phyloP scores from a whole-genome alignment of 148 eudicot species.

The Arctostaphylos glauca region DNA sequence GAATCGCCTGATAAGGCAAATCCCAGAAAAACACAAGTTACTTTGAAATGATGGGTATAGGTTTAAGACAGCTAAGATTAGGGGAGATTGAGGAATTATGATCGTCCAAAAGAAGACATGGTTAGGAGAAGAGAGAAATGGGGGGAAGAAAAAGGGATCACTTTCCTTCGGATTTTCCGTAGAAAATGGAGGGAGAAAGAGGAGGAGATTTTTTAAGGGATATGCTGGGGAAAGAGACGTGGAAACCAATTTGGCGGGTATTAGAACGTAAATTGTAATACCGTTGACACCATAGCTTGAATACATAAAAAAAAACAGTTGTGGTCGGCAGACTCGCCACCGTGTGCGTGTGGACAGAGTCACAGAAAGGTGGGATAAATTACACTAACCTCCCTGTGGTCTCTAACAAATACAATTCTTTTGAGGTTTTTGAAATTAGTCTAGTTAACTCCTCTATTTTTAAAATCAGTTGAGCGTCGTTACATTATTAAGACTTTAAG shows the following conservation, averaged over 20 bases:
- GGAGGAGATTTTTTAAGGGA: conserved; percentile 21
- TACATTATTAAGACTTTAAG: no score
- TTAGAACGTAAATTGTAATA: conserved; percentile 2
- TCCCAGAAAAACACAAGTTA: conserved; percentile 1
- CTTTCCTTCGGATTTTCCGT: conserved; percentile 17
- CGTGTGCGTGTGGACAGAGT: no score
- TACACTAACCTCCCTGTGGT: no score
- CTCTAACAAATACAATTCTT: no score
- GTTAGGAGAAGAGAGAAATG: not conserved
- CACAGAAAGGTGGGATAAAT: no score
- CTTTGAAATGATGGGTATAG: not conserved
- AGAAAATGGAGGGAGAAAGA: conserved; percentile 27
- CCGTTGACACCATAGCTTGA: not conserved
- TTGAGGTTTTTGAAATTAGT: no score
- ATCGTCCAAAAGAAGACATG: conserved; percentile 14
- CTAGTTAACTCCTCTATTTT: no score
- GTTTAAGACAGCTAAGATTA: not conserved
- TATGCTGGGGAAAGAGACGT: conserved; percentile 16
- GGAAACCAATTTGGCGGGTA: conserved; percentile 22
- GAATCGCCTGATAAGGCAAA: not conserved
- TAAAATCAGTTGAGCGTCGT: no score
- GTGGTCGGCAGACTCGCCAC: no score
- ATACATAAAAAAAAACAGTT: not conserved
- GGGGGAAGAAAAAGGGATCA: not conserved
- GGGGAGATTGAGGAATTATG: conserved; percentile 3